A percentile compares a stretch with the other conserved stretches of the same genome.
Evolutionary conservation across 2,329 filamentous ascomycete species (phyloP).

Genomic region (Alternaria conjuncta): DNA sequence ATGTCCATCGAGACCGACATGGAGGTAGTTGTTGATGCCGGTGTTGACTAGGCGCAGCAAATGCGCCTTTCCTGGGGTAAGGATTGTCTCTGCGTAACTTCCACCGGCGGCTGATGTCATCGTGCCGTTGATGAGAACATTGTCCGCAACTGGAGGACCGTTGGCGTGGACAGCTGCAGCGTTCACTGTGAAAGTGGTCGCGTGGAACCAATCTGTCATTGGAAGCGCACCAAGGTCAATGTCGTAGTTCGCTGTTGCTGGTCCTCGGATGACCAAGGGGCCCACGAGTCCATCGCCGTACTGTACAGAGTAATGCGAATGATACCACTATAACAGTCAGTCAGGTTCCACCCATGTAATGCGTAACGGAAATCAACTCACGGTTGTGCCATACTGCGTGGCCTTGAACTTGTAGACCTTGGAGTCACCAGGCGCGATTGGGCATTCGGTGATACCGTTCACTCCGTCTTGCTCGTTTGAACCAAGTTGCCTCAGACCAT

Average conservation of each 20-base stretch:
- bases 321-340: conserved; percentile 55
- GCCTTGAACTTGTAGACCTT: conserved; percentile 44
- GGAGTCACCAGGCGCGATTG: conserved; percentile 64
- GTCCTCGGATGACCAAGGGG: conserved; percentile 51
- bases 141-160: conserved; percentile 55
- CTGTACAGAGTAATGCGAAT: conserved; percentile 53
- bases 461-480: conserved; percentile 54
- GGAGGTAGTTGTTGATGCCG: conserved; percentile 34
- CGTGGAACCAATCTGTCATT: conserved; percentile 47
- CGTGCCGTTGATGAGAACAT: conserved; percentile 61
- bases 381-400: conserved; percentile 46
- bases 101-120: conserved; percentile 50
- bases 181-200: conserved; percentile 39
- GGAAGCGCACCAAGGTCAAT: conserved; percentile 51
- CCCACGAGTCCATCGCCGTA: conserved; percentile 52
- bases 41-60: conserved; percentile 54
- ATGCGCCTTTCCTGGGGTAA: conserved; percentile 52
- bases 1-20: conserved; percentile 43
- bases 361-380: conserved; percentile 9
- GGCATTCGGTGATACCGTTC: conserved; percentile 66
- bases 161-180: conserved; percentile 45
- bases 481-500: conserved; percentile 56
- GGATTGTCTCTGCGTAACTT: conserved; percentile 40
- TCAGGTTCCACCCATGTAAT: background rate
- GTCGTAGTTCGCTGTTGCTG: conserved; percentile 51